phyloP scores from a whole-genome alignment of 73 alveolate genomes.

The Stentor roeselii region DNA sequence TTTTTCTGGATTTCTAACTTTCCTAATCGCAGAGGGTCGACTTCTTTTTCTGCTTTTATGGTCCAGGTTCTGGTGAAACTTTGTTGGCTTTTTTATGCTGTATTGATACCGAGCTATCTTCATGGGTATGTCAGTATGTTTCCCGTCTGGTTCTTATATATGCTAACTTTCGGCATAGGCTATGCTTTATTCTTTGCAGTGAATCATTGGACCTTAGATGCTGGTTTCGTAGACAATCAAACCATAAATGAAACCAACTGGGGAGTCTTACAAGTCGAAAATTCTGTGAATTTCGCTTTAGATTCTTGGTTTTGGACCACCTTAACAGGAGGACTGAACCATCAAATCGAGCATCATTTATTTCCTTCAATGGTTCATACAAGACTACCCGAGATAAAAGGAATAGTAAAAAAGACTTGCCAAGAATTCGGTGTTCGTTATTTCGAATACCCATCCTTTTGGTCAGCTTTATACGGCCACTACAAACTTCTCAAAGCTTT shows the following conservation, averaged over 20 bases:
- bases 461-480: constrained; percentile 44
- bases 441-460: constrained; percentile 40
- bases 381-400: constrained; percentile 51
- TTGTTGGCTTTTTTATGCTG: constrained; percentile 40
- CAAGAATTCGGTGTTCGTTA: constrained; percentile 51
- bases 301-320: constrained; percentile 58
- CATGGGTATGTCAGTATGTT: constrained; percentile 47
- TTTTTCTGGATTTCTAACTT: constrained; percentile 64
- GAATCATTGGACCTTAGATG: constrained; percentile 74
- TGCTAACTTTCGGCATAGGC: constrained; percentile 44
- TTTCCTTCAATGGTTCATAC: constrained; percentile 69
- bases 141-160: constrained; percentile 58
- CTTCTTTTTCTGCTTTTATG: constrained; percentile 36
- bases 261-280: constrained; percentile 68
- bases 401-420: constrained; percentile 47
- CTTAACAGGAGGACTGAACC: constrained; percentile 62
- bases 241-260: constrained; percentile 58
- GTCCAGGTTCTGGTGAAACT: constrained; percentile 45
- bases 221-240: constrained; percentile 62
- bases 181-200: constrained; percentile 67
- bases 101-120: constrained; percentile 41
- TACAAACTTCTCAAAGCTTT: constrained; percentile 38
- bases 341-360: constrained; percentile 69
- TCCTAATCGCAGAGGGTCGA: constrained; percentile 67
- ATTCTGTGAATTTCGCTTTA: constrained; percentile 60